These are phyloP conservation scores for Madurella fahalii DNA, from an alignment of 2,329 filamentous ascomycete genomes.

Conservation along the genomic window DNA sequence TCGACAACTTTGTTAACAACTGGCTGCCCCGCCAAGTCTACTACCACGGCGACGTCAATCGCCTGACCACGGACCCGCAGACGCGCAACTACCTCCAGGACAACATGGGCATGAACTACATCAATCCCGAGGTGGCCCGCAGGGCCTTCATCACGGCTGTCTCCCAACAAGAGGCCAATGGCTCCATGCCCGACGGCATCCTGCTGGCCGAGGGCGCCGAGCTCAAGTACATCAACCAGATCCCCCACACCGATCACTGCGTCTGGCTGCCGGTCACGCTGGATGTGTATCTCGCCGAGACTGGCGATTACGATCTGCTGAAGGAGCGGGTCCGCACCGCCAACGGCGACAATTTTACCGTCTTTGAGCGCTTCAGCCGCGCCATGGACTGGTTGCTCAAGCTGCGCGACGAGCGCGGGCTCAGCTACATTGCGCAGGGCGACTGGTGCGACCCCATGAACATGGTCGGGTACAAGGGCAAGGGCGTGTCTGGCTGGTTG, in stretches of 20 bases:
- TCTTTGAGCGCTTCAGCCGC: slow-evolving; percentile 51
- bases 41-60: slow-evolving; percentile 57
- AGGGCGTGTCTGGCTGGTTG: slow-evolving; percentile 56
- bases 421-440: slow-evolving; percentile 55
- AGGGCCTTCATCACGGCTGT: slow-evolving; percentile 47
- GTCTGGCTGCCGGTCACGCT: slow-evolving; percentile 54
- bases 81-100: slow-evolving; percentile 58
- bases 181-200: slow-evolving; percentile 57
- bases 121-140: slow-evolving; percentile 47
- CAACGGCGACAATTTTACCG: slow-evolving; percentile 45
- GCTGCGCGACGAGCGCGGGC: slow-evolving; percentile 48
- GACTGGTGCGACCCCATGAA: slow-evolving; percentile 61
- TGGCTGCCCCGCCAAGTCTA: slow-evolving; percentile 56
- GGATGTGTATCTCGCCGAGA: slow-evolving; percentile 53
- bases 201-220: slow-evolving; percentile 50
- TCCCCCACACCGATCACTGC: slow-evolving; percentile 58
- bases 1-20: slow-evolving; percentile 57
- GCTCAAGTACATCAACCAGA: slow-evolving; percentile 58
- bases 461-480: slow-evolving; percentile 57
- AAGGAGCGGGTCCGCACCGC: slow-evolving; percentile 39
- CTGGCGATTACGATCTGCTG: slow-evolving; percentile 49
- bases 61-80: slow-evolving; percentile 55
- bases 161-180: slow-evolving; percentile 49
- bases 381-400: slow-evolving; percentile 55
- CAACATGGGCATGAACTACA: slow-evolving; percentile 58